Percentiles rank a stretch among this genome's conserved stretches.
These are phyloP conservation scores for Fusarium sp. DNA, from an alignment of 2,329 filamentous ascomycete genomes.

Conservation along the genomic window DNA sequence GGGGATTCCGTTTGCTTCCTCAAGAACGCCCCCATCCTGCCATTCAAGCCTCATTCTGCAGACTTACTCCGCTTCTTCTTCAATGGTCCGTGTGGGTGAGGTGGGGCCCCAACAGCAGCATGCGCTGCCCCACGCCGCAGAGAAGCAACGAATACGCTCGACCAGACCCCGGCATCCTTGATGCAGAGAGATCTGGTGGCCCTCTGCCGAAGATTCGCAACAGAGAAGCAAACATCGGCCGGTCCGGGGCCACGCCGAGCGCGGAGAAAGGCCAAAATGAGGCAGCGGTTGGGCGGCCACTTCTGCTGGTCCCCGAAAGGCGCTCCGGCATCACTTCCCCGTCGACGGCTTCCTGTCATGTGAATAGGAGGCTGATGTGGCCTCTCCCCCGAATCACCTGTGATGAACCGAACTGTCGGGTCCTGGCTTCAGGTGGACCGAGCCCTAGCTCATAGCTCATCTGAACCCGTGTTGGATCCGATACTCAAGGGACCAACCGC, in stretches of 20 bases:
- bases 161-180: neutral
- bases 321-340: constrained; percentile 38
- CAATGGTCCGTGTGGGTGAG: constrained; percentile 7
- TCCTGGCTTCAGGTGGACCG: constrained; percentile 25
- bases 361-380: constrained; percentile 42
- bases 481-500: constrained; percentile 7
- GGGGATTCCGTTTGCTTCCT: constrained; percentile 20
- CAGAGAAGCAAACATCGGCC: constrained; percentile 8
- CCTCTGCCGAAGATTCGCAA: constrained; percentile 5
- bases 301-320: neutral
- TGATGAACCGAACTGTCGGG: constrained; percentile 45
- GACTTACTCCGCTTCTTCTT: constrained; percentile 14
- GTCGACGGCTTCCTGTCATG: constrained; percentile 39
- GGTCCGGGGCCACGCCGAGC: neutral
- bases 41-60: constrained; percentile 28
- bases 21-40: neutral
- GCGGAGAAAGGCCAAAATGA: neutral
- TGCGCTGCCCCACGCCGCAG: neutral
- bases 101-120: constrained; percentile 19
- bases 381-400: constrained; percentile 30
- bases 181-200: constrained; percentile 10
- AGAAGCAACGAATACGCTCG: neutral
- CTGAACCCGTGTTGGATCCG: constrained; percentile 14
- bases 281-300: constrained; percentile 6
- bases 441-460: constrained; percentile 10